Base-by-base conservation (phyloP, 2,329 filamentous ascomycete species). In the Aspergillus floridensis region DNA sequence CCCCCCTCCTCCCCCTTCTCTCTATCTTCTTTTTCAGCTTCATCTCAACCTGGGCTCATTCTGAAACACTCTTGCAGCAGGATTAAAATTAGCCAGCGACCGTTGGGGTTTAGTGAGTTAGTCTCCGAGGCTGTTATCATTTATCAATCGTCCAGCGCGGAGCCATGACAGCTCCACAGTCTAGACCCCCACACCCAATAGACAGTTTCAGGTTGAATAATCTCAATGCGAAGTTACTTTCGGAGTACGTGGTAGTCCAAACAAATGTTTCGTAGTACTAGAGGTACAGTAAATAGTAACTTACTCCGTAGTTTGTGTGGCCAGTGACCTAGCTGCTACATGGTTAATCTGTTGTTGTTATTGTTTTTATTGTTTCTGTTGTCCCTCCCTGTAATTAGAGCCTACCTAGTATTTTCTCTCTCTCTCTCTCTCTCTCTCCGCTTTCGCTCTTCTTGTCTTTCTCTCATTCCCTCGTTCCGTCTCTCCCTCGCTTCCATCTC, bases 321-420 rank as follows among this genome's bases (percentile, higher is more conserved):
- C 4, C 22, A 22, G 32, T 35, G 14, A 3, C 32, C 14, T 35
- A 35, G 32, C 32, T 16, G 11, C 11, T 4, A 35, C 8, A 35
- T 35, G 32, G 38, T 19, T 16, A 35, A 44, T 44, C 16, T 6
- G 14, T 44, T n/a, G 38, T 44, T 5, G 14, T 44, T 35, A 35
- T 35, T 35, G 32, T 35, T 35, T 2, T 35, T 11, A 35, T 35
- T 16, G 32, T 46, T 22, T 44, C 54, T 46, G 44, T 60, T 46
- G 19, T 51, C 26, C 24, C 26, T 41, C 31, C 38, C 21, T 21
- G 14, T 46, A 38, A 32, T 51, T 57, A 29, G 46, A 38, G 44
- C 56, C 12, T 55, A 22, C 22, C 22, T 22, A 22, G 22, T 22
- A 24, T 58, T 53, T 48, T 57, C 44, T 59, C 46, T 49, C 49